These are phyloP conservation scores for Microdochium trichocladiopsis DNA, from an alignment of 2,329 filamentous ascomycete species.

Conservation along the genomic window DNA sequence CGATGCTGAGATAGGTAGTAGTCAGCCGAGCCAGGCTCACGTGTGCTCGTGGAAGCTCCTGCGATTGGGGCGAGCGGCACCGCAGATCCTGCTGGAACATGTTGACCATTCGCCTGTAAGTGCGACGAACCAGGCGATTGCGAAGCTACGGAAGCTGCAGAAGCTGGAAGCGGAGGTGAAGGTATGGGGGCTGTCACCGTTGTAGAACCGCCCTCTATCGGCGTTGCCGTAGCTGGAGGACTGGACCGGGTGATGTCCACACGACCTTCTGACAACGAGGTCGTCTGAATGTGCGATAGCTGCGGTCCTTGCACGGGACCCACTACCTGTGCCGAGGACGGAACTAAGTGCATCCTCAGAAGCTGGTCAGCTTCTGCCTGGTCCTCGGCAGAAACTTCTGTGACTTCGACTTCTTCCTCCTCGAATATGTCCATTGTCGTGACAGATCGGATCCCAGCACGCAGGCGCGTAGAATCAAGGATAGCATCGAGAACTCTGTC, in stretches of 20 bases:
- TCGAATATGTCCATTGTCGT: conserved; percentile 67
- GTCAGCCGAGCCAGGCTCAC: neutral
- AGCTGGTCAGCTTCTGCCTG: conserved; percentile 41
- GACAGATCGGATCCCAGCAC: conserved; percentile 44
- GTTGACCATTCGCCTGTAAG: neutral
- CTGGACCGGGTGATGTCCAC: no score
- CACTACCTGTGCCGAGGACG: conserved; percentile 7
- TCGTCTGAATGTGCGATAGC: no score
- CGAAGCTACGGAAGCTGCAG: no score
- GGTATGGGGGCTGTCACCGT: no score
- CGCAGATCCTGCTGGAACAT: neutral
- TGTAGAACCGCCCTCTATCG: no score
- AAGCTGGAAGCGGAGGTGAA: no score
- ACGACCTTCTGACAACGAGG: no score
- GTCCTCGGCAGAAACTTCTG: conserved; percentile 52
- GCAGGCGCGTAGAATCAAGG: conserved; percentile 25
- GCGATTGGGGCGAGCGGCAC: neutral
- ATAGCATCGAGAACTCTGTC: conserved; percentile 54
- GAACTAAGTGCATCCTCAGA: conserved; percentile 15
- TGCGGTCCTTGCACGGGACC: neutral
- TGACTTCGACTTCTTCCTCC: conserved; percentile 55
- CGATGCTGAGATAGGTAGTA: neutral
- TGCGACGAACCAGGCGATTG: no score
- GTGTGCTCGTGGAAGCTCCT: neutral
- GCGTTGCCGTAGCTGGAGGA: no score